Base-by-base conservation (phyloP, 768 basidiomycete genomes). In the Macrolepiota fuliginosa region DNA sequence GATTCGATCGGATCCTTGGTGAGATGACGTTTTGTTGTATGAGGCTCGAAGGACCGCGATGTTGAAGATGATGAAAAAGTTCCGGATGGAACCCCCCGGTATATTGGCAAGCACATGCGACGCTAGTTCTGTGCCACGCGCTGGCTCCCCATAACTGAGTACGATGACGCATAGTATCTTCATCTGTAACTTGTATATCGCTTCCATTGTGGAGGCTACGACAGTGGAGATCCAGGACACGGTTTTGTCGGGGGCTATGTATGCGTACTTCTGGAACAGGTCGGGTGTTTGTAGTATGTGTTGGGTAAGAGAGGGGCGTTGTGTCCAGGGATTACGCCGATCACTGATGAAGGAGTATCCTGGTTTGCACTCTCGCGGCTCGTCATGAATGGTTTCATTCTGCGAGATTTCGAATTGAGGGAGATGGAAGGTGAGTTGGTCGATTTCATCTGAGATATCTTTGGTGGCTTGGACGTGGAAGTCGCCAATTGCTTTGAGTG, bases 81-180 rank as follows among this genome's bases (percentile, higher is more conserved):
- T 40, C 13, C 39, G 39, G 13, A 40, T 40, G 12, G 39, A 40
- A 12, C 39, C 39, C 2, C 39, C 39, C 17, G 7, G 7, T 5
- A 40, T n/a, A 12, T 40, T 40, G 39, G 39, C 12, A n/a, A 68
- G 24, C 5, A 66, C 27, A 39, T 64, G 56, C n/a, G 61, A 62
- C 0, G 62, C 65, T 15, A 66, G 10, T 45, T 70, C 69, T 3
- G 64, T 66, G 3, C 63, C 64, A 32, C 65, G 53, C 2, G 61
- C 65, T 1, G 67, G 65, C 49, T 66, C 65, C 4, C 67, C 64
- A 9, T 54, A 59, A 36, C 29, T 58, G 24, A 63, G 52, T 25
- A 52, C 13, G 29, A 68, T 45, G 17, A 46, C 55, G 54, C 53
- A 19, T 3, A 61, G 29, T 27, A 65, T 4, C 22, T 47, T 54